These are phyloP conservation scores for Thalia dealbata DNA, from an alignment of 176 grass and related monocot species.

Conservation along the genomic window DNA sequence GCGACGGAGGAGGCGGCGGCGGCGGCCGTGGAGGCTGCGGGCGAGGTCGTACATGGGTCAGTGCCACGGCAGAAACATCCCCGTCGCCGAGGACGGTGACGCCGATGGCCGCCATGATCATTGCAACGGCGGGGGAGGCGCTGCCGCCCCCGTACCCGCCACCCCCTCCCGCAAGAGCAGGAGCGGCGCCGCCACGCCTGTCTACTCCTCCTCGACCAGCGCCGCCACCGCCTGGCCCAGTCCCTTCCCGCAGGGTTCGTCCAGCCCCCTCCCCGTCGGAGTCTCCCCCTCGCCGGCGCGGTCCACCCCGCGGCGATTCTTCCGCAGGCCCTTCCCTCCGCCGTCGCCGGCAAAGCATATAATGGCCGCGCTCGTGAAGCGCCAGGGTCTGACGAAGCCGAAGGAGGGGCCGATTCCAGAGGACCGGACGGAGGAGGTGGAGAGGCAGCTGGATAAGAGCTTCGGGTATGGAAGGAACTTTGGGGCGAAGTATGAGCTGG, in stretches of 20 bases:
- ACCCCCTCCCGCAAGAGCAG: conserved; percentile 2
- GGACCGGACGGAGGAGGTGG: not conserved
- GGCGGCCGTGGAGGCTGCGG: not conserved
- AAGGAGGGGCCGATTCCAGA: conserved; percentile 15
- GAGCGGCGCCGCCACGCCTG: not conserved
- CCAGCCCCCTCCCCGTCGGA: conserved; percentile 12
- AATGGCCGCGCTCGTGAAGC: conserved; percentile 11
- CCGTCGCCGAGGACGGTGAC: conserved; percentile 7
- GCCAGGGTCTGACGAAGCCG: conserved; percentile 9
- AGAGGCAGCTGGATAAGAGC: conserved; percentile 10
- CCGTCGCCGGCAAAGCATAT: conserved; percentile 22
- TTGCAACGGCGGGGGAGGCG: not conserved
- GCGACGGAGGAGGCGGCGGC: not conserved
- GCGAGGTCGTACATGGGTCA: conserved; percentile 4
- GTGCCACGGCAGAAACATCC: conserved; percentile 14
- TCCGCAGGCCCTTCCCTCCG: conserved; percentile 17
- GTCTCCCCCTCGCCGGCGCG: conserved; percentile 15
- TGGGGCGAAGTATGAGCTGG: conserved; percentile 14
- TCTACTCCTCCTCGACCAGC: conserved; percentile 2
- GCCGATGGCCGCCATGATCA: not conserved
- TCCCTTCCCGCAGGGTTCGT: not conserved
- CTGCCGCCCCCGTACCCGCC: not conserved
- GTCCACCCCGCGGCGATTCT: conserved; percentile 11
- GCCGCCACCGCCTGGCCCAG: conserved; percentile 10
- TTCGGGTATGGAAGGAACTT: conserved; percentile 20